A percentile compares a stretch with the other conserved stretches of the same genome.
Evolutionary conservation across 495 filamentous ascomycete species (phyloP).

Genomic region (Rhizodiscina lignyota): DNA sequence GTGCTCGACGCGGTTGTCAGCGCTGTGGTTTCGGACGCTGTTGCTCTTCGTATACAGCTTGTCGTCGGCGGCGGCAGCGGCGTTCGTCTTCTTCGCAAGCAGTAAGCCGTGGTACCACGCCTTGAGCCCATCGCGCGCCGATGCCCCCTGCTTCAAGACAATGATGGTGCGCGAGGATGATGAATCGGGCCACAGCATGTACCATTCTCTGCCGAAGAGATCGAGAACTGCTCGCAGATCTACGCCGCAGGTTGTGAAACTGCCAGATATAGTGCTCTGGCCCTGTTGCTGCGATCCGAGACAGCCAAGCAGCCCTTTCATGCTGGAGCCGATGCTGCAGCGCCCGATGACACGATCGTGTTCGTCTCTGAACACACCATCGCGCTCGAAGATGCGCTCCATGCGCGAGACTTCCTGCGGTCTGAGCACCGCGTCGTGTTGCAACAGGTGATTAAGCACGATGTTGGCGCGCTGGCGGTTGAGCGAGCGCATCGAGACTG

Average conservation of each 20-base stretch:
- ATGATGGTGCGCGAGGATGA: slow-evolving; percentile 33
- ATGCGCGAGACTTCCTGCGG: slow-evolving; percentile 45
- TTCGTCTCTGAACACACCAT: slow-evolving; percentile 35
- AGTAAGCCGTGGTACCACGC: slow-evolving; percentile 64
- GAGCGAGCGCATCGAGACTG: slow-evolving; percentile 70
- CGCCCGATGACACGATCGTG: slow-evolving; percentile 29
- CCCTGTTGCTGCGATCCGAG: no score
- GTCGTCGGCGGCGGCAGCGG: slow-evolving; percentile 5
- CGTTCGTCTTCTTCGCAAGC: slow-evolving; percentile 21
- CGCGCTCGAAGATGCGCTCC: slow-evolving; percentile 58
- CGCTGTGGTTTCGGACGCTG: no score
- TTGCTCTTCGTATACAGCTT: slow-evolving; percentile 7
- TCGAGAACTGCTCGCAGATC: slow-evolving; percentile 28
- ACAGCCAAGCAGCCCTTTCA: no score
- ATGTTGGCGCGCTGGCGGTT: slow-evolving; percentile 81
- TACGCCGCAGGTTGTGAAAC: neutral
- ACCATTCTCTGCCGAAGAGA: slow-evolving; percentile 32
- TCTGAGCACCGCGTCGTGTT: slow-evolving; percentile 30
- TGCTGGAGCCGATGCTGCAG: slow-evolving; percentile 29
- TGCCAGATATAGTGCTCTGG: neutral
- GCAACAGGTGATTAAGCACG: slow-evolving; percentile 45
- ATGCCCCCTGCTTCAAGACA: slow-evolving; percentile 44
- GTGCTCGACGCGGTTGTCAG: neutral
- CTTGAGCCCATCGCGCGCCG: slow-evolving; percentile 34
- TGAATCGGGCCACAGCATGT: slow-evolving; percentile 37